A percentile compares a stretch with the other conserved stretches of the same genome.
Conservation (phyloP, 495 filamentous ascomycete genomes). For the Aspergillus nidulans region DNA sequence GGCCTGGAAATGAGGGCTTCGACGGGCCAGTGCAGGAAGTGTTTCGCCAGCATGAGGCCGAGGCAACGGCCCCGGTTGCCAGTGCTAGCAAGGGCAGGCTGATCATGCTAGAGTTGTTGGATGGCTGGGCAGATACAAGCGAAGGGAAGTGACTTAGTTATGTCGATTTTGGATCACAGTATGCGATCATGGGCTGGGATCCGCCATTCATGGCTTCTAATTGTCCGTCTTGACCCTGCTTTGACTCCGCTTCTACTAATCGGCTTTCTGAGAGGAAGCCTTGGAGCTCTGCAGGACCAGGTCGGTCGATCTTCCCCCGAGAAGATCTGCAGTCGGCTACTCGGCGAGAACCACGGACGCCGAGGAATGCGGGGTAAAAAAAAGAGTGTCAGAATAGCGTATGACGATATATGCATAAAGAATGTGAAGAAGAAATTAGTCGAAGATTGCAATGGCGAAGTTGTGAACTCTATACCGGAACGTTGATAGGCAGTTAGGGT, state of each 20-base stretch:
- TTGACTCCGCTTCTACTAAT: background rate
- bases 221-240: too few relatives aligned
- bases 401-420: too few relatives aligned
- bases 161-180: too few relatives aligned
- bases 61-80: conserved; percentile 21
- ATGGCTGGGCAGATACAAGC: too few relatives aligned
- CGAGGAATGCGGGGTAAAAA: background rate
- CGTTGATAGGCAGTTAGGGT: too few relatives aligned
- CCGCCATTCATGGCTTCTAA: background rate
- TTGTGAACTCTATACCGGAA: too few relatives aligned
- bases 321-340: background rate
- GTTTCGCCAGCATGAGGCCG: conserved; percentile 49
- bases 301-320: background rate
- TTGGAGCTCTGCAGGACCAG: background rate
- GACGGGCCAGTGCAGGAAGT: conserved; percentile 51
- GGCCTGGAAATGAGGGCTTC: conserved; percentile 50
- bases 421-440: too few relatives aligned
- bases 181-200: too few relatives aligned
- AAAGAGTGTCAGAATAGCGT: too few relatives aligned
- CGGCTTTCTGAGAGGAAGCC: background rate
- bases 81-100: conserved; percentile 15
- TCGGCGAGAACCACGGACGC: too few relatives aligned
- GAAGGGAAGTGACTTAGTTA: too few relatives aligned
- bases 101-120: background rate
- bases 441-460: too few relatives aligned